Conservation (phyloP, 768 basidiomycete species). For the Porphyrellus cyaneotinctus region DNA sequence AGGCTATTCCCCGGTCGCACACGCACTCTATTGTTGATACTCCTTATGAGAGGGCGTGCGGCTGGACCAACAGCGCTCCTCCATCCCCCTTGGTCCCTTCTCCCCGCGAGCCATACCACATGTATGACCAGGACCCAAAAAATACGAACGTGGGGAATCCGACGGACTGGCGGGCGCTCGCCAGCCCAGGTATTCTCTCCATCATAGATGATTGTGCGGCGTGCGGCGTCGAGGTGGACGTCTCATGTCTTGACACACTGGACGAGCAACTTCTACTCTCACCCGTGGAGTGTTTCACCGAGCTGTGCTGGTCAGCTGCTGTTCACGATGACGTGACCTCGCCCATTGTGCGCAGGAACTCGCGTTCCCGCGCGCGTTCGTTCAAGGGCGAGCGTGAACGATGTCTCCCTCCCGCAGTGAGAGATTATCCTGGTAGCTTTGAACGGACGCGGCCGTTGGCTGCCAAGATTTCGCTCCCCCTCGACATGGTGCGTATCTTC, state of each 20-base stretch:
- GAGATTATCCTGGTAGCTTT: slow-evolving; percentile 9
- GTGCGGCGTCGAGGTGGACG: slow-evolving; percentile 34
- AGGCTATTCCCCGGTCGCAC: slow-evolving; percentile 5
- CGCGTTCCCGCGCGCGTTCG: slow-evolving; percentile 13
- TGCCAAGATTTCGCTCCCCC: slow-evolving; percentile 17
- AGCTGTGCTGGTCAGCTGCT: slow-evolving; percentile 38
- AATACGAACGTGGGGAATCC: neutral
- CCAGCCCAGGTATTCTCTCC: slow-evolving; percentile 10
- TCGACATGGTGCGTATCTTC: slow-evolving; percentile 10
- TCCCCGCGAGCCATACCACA: slow-evolving; percentile 2
- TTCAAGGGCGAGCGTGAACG: slow-evolving; percentile 9
- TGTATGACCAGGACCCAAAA: slow-evolving; percentile 9
- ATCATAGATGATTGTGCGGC: slow-evolving; percentile 22
- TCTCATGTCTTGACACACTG: slow-evolving; percentile 33
- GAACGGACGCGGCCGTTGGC: slow-evolving; percentile 13
- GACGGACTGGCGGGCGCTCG: neutral
- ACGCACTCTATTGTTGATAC: slow-evolving; percentile 16
- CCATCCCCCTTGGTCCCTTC: slow-evolving; percentile 6
- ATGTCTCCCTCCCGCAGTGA: neutral
- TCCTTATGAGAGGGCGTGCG: slow-evolving; percentile 15
- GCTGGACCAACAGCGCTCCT: slow-evolving; percentile 20
- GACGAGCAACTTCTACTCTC: slow-evolving; percentile 39
- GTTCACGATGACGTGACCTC: slow-evolving; percentile 26
- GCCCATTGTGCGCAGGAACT: neutral
- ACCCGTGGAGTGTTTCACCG: slow-evolving; percentile 39